Percentiles rank a stretch among this genome's conserved stretches.
Evolutionary conservation across 306 rosid genomes (phyloP).

Genomic region (Quercus glauca): DNA sequence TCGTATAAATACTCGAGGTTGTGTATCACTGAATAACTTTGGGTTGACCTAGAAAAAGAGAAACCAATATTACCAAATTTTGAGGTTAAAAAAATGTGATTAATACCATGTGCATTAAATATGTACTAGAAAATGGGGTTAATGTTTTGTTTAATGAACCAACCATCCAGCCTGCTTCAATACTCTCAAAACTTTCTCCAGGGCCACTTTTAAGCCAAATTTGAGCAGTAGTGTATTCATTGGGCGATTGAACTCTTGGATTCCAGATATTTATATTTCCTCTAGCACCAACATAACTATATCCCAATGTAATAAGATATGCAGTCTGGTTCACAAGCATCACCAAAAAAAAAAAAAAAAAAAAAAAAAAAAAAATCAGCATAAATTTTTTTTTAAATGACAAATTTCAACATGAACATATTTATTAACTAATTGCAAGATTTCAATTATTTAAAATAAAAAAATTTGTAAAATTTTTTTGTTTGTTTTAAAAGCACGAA

Average conservation of each 20-base stretch:
- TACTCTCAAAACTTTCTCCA: conserved; percentile 43
- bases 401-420: not conserved
- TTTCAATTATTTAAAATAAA: too few relatives aligned
- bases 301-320: conserved; percentile 37
- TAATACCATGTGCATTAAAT: not conserved
- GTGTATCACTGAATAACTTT: conserved; percentile 45
- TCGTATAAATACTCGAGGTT: conserved; percentile 30
- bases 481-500: too few relatives aligned
- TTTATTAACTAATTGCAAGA: too few relatives aligned
- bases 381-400: too few relatives aligned
- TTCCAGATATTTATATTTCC: conserved; percentile 63
- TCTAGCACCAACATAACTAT: conserved; percentile 52
- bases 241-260: conserved; percentile 37
- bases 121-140: not conserved
- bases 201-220: conserved; percentile 46
- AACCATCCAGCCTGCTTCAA: conserved; percentile 75
- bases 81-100: not conserved
- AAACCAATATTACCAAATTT: not conserved
- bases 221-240: conserved; percentile 63
- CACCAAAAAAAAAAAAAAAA: not conserved
- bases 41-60: conserved; percentile 54
- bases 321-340: conserved; percentile 35
- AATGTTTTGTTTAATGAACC: not conserved
- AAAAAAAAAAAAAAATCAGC: not conserved
- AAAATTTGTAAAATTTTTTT: too few relatives aligned